A percentile compares a stretch with the other conserved stretches of the same genome.
phyloP scores from a whole-genome alignment of 768 basidiomycete genomes.

The Podaxis sp. region DNA sequence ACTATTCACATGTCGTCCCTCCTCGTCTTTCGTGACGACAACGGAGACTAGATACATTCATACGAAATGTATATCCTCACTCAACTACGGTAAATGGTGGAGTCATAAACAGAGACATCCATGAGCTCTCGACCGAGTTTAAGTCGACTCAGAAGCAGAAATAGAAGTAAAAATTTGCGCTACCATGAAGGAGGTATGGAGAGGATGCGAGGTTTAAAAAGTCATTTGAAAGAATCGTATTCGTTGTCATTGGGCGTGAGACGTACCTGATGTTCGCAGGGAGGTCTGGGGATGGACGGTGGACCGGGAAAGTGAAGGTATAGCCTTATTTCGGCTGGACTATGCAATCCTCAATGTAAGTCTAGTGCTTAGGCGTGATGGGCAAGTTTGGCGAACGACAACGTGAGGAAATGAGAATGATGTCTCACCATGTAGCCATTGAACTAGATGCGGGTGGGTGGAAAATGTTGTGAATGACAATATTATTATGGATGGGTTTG shows the following conservation, averaged over 20 bases:
- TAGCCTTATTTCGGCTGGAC: too few relatives aligned
- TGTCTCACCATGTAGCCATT: too few relatives aligned
- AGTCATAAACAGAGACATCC: slow-evolving; percentile 25
- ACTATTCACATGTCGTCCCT: slow-evolving; percentile 71
- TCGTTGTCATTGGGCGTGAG: slow-evolving; percentile 46
- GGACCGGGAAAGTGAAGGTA: neutral
- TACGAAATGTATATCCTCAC: slow-evolving; percentile 64
- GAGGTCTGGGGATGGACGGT: slow-evolving; percentile 15
- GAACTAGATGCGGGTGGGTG: too few relatives aligned
- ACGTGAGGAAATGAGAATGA: too few relatives aligned
- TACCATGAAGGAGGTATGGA: slow-evolving; percentile 67
- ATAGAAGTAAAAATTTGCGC: slow-evolving; percentile 27
- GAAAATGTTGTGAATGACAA: too few relatives aligned
- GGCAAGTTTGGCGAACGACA: too few relatives aligned
- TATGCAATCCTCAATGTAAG: too few relatives aligned
- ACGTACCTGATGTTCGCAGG: slow-evolving; percentile 25
- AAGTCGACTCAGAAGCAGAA: slow-evolving; percentile 10
- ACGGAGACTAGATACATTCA: slow-evolving; percentile 53
- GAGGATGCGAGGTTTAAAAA: slow-evolving; percentile 49
- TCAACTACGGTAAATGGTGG: slow-evolving; percentile 70
- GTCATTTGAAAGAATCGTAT: slow-evolving; percentile 63
- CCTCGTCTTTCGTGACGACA: slow-evolving; percentile 59
- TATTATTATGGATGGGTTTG: too few relatives aligned
- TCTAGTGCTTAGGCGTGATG: too few relatives aligned
- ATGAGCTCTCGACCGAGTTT: neutral